A percentile compares a stretch with the other conserved stretches of the same genome.
Evolutionary conservation across 192 early-diverging fungal species (phyloP).

Genomic region (Podila clonocystis): DNA sequence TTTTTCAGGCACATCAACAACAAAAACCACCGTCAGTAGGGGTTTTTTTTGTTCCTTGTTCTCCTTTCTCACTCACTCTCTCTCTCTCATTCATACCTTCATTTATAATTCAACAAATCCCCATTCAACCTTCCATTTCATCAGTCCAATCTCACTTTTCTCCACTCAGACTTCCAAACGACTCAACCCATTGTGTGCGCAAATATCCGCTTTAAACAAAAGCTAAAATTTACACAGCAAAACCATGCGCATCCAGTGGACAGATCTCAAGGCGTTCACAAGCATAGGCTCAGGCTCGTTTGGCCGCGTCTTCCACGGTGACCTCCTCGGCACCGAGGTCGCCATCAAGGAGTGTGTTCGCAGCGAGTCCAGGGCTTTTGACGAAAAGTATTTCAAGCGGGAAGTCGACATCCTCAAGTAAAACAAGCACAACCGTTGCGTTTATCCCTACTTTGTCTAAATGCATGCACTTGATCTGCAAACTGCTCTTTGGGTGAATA

Average conservation of each 20-base stretch:
- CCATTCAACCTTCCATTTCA: background rate
- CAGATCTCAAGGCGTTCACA: constrained; percentile 38
- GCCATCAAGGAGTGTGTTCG: constrained; percentile 51
- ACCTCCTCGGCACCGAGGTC: constrained; percentile 46
- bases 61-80: too few relatives aligned
- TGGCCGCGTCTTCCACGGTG: constrained; percentile 40
- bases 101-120: background rate
- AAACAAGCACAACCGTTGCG: background rate
- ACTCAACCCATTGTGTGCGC: background rate
- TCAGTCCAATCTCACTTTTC: background rate
- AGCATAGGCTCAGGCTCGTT: constrained; percentile 49
- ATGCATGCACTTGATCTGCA: background rate
- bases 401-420: constrained; percentile 42
- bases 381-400: constrained; percentile 51
- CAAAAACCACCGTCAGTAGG: background rate
- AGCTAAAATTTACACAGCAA: background rate
- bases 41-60: background rate
- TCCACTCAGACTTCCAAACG: background rate
- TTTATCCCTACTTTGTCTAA: background rate
- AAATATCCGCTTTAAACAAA: background rate
- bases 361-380: constrained; percentile 42
- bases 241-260: constrained; percentile 47
- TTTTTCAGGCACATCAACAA: background rate
- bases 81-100: background rate
- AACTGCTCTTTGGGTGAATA: background rate